Conservation (phyloP, 352 stramenopile genomes). For the Phytophthora macrochlamydospora region DNA sequence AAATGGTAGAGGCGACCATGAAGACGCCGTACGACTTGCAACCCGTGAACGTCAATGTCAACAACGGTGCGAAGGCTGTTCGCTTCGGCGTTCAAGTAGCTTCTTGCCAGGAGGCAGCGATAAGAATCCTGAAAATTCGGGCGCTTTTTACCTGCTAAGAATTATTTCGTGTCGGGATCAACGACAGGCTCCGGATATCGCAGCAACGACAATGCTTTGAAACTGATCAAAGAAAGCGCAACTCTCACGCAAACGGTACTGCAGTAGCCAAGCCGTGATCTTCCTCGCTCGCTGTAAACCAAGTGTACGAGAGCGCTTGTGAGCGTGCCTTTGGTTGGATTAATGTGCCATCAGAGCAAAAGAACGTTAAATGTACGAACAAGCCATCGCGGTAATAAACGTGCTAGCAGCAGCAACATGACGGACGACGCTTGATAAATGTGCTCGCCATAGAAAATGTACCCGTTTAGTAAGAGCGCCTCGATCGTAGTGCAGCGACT, state of each 20-base stretch:
- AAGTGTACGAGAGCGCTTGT: not conserved
- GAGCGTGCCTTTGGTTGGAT: not conserved
- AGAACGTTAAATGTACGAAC: not conserved
- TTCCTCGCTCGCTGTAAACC: not conserved
- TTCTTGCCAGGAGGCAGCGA: too few species aligned
- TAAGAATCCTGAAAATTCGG: too few species aligned
- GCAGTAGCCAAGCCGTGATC: not conserved
- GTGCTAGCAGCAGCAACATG: not conserved
- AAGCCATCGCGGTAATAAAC: not conserved
- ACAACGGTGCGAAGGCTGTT: too few species aligned
- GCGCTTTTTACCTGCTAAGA: not conserved
- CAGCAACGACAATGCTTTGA: too few species aligned
- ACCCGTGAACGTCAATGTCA: too few species aligned
- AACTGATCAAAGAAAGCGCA: too few species aligned
- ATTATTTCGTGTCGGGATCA: too few species aligned
- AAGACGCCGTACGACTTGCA: too few species aligned
- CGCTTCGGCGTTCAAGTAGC: too few species aligned
- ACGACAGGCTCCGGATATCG: too few species aligned
- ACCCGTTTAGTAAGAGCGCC: not conserved
- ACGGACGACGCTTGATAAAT: not conserved
- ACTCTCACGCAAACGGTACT: too few species aligned
- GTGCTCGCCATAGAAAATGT: not conserved
- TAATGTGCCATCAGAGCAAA: not conserved
- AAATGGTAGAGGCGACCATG: too few species aligned
- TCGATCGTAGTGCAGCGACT: conserved; percentile 3